Percentiles rank a stretch among this genome's conserved stretches.
Conservation (phyloP, 208 protist species). For the Porcisia hertigi region DNA sequence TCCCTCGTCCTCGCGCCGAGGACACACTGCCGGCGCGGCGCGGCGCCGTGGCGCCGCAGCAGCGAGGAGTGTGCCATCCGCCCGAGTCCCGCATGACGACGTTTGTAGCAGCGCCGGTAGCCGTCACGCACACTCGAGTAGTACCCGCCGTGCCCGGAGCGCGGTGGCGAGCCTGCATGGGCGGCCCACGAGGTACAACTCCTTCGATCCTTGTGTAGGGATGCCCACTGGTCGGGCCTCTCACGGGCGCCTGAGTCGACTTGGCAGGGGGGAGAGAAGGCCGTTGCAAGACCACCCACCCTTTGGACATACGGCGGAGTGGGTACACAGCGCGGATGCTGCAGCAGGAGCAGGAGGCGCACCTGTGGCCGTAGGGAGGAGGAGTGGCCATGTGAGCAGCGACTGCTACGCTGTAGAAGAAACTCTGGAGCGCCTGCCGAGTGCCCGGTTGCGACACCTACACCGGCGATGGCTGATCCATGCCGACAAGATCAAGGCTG, state of each 20-base stretch:
- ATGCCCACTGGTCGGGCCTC: too few species aligned
- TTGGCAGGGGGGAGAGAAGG: too few species aligned
- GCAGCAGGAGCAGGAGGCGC: neutral
- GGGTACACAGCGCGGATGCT: too few species aligned
- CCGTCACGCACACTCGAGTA: neutral
- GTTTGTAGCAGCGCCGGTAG: conserved; percentile 2
- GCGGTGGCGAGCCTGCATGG: neutral
- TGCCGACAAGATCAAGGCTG: conserved; percentile 23
- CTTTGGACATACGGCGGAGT: too few species aligned
- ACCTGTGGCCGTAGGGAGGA: neutral
- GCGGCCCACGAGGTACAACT: too few species aligned
- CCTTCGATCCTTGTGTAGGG: too few species aligned
- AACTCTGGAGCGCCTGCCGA: conserved; percentile 24
- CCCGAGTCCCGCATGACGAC: neutral
- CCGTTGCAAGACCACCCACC: too few species aligned
- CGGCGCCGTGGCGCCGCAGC: neutral
- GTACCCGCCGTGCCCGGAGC: neutral
- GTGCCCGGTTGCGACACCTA: conserved; percentile 45
- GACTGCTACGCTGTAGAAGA: conserved; percentile 16
- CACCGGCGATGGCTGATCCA: conserved; percentile 66
- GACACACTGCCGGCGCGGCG: neutral
- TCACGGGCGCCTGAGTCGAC: too few species aligned
- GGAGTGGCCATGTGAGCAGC: neutral
- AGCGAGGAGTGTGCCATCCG: neutral
- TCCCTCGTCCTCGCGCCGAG: neutral